Percentiles rank a stretch among this genome's conserved stretches.
phyloP scores from a whole-genome alignment of 73 alveolate species.

The Durusdinium trenchii region DNA sequence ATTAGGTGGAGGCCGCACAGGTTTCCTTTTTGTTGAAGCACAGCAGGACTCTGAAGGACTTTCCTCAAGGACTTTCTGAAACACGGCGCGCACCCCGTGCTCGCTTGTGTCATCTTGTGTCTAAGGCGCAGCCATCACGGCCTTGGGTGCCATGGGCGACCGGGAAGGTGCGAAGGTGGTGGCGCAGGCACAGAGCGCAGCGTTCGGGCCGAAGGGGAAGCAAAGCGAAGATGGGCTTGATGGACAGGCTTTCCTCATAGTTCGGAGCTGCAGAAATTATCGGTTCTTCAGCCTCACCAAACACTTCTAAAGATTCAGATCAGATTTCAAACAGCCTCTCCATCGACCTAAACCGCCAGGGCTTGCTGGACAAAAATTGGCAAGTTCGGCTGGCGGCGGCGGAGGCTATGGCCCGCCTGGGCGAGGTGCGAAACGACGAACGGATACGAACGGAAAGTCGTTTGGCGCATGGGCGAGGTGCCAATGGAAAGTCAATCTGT shows the following conservation, averaged over 20 bases:
- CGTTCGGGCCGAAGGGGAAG: not conserved
- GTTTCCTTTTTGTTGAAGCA: too few relatives aligned
- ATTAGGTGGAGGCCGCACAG: too few relatives aligned
- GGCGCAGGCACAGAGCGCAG: constrained; percentile 20
- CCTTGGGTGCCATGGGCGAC: constrained; percentile 38
- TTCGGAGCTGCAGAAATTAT: not conserved
- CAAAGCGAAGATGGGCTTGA: not conserved
- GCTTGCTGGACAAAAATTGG: constrained; percentile 17
- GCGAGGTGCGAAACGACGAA: not conserved
- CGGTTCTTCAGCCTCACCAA: not conserved
- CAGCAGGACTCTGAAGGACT: too few relatives aligned
- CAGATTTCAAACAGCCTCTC: not conserved
- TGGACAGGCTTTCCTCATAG: not conserved
- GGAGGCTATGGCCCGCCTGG: constrained; percentile 36
- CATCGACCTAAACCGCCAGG: not conserved
- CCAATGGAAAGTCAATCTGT: too few relatives aligned
- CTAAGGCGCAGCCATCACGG: constrained; percentile 21
- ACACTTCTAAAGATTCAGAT: not conserved
- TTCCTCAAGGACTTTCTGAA: too few relatives aligned
- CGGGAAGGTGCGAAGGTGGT: constrained; percentile 2
- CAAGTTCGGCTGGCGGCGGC: constrained; percentile 15
- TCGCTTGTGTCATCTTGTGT: too few relatives aligned
- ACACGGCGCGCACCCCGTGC: too few relatives aligned
- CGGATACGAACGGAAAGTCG: too few relatives aligned
- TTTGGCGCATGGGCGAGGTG: too few relatives aligned